These are phyloP conservation scores for Sapria himalayana DNA, from an alignment of 345 rosid genomes.

Conservation along the genomic window DNA sequence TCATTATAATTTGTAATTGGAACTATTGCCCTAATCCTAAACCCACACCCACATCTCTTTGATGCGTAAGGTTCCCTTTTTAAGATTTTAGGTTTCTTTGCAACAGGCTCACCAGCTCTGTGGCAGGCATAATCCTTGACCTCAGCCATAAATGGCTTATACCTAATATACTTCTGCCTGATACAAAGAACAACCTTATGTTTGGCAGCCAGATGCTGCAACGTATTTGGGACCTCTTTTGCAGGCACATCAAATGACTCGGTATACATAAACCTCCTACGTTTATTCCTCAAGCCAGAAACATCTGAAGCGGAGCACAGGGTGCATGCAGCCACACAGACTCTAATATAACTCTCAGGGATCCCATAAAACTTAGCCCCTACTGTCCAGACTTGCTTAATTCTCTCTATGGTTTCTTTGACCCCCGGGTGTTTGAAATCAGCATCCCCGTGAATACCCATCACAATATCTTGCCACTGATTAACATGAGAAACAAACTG, in stretches of 20 bases:
- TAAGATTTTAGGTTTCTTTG: constrained; percentile 69
- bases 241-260: constrained; percentile 96
- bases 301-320: constrained; percentile 60
- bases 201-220: constrained; percentile 85
- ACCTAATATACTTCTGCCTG: constrained; percentile 93
- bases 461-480: constrained; percentile 95
- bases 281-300: constrained; percentile 54
- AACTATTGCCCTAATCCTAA: constrained; percentile 89
- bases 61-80: constrained; percentile 98
- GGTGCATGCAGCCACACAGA: constrained; percentile 76
- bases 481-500: constrained; percentile 73
- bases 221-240: constrained; percentile 60
- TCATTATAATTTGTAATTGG: constrained; percentile 88
- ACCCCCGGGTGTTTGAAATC: constrained; percentile 79
- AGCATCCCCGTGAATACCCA: constrained; percentile 78
- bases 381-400: constrained; percentile 90
- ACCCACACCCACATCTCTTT: constrained; percentile 88
- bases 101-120: constrained; percentile 84
- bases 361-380: constrained; percentile 92
- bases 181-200: constrained; percentile 96
- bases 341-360: constrained; percentile 94
- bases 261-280: constrained; percentile 78
- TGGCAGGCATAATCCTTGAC: constrained; percentile 99
- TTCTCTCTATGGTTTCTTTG: constrained; percentile 80
- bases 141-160: constrained; percentile 97